Evolutionary conservation across 345 rosid genomes (phyloP), one percentile per base, ranked within the genome.

Genomic region (Populus tremula): DNA sequence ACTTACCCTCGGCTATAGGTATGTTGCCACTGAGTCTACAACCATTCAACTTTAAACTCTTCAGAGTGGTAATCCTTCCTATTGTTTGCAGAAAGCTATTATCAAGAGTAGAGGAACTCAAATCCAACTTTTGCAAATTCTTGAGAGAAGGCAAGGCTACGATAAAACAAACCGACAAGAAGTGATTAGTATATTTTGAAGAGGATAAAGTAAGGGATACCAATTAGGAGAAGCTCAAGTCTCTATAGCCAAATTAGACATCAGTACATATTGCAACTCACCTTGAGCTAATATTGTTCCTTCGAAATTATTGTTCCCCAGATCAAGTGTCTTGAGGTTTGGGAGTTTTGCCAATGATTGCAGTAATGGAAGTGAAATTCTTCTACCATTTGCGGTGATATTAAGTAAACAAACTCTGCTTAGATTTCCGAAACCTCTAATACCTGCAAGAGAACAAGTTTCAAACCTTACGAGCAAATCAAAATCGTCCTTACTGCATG

Each of bases 321-420:
- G 31, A 39, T 12, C 14, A 8, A 69, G 72, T 14, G 17, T 41
- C 53, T 21, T 69, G 2, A 69, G 53, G 72, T 41, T 21, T 41
- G 72, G 21, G n/a, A 69, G 21, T 69, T 47, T 23, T 39, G 50
- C 54, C 72, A 69, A n/a, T 4, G 72, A 69, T 36, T 72, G 47
- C 35, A 17, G 14, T 31, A 72, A 47, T 12, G 50, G 3, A 4
- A 3, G 6, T 36, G 43, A 20, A 72, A 41, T 36, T 49, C 13
- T 39, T 41, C 17, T 41, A n/a, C 72, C 54, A 33, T 39, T n/a
- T n/a, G 53, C 5, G 54, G 53, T 39, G 53, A 69, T 69, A 23
- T 10, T 38, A 41, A 35, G 11, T 4, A 72, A 49, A 59, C 4
- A 35, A 35, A 72, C 2, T 1, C 9, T 8, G 16, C 39, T 33